Base-by-base conservation (phyloP, 345 rosid species). In the Euclidium syriacum region DNA sequence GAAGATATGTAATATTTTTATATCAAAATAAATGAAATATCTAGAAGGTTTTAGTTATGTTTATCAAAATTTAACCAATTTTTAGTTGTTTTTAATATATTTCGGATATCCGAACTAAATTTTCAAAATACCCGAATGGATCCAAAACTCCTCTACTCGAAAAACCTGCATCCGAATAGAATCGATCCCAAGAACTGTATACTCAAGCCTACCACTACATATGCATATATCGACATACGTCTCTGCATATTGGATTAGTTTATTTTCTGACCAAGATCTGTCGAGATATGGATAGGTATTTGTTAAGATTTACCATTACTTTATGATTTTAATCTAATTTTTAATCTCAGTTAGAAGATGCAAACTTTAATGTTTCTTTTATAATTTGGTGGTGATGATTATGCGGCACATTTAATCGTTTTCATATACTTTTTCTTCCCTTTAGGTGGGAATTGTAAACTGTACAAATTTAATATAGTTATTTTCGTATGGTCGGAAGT, bases 221-320 rank as follows among this genome's bases (percentile, higher is more conserved):
- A 51, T 16, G 14, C 56, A 51, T 29, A 18, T 24, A 16, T 51
- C 22, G 20, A 26, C 20, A 15, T 17, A 50, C 14, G 15, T 26
- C 26, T 50, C 53, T 3, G 19, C 14, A 32, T 52, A 7, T 48
- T 14, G 39, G 30, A 52, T 32, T 52, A 30, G 19, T 53, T 53
- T 33, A 53, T 18, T 14, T 35, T 35, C 44, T 19, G 59, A 35
- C 44, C 60, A n/a, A 54, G 14, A 9, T 4, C 60, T 8, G 32
- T 35, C 20, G 29, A 35, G 30, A 54, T 54, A 34, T n/a, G 59
- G 59, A 54, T 35, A 54, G 22, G 27, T 12, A 54, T 33, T 54
- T 54, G 33, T 54, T 35, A 36, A 54, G 32, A 35, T 54, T 54
- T 22, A 12, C 20, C 30, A 33, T 11, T n/a, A 17, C 41, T 52